Conservation (phyloP, 1,139 yeast genomes). For the Protomyces lactucae-debilis region DNA sequence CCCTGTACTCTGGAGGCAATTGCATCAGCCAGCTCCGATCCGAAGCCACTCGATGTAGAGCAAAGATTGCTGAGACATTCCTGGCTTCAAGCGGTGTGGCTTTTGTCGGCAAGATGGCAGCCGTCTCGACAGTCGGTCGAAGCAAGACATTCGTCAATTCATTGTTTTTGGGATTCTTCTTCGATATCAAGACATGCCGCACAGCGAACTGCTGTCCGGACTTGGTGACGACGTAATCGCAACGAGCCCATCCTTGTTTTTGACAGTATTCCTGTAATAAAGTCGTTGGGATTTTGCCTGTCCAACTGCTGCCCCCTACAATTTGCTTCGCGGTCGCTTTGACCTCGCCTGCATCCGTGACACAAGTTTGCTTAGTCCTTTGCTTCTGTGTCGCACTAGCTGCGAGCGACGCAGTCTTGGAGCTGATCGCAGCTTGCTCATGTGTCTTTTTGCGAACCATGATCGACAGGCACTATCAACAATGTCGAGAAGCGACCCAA, state of each 20-base stretch:
- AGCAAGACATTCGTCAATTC: constrained; percentile 57
- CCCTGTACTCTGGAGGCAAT: constrained; percentile 74
- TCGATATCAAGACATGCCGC: constrained; percentile 52
- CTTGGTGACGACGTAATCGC: constrained; percentile 59
- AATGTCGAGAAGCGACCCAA: too few species aligned
- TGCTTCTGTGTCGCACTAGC: too few species aligned
- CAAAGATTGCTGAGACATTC: constrained; percentile 84
- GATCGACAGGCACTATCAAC: too few species aligned
- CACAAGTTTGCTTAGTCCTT: too few species aligned
- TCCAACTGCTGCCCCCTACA: constrained; percentile 73
- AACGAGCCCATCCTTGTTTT: constrained; percentile 83
- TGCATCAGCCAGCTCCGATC: constrained; percentile 58
- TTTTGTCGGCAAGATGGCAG: constrained; percentile 52
- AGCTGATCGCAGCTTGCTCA: too few species aligned
- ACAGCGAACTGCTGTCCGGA: constrained; percentile 55
- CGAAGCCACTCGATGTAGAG: constrained; percentile 69
- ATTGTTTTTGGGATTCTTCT: constrained; percentile 76
- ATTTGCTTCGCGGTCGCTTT: constrained; percentile 40
- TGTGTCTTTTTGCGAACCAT: too few species aligned
- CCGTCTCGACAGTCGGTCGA: constrained; percentile 51
- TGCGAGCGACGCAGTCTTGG: too few species aligned
- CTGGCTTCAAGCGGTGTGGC: constrained; percentile 84
- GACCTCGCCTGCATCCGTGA: too few species aligned
- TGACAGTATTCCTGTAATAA: constrained; percentile 83
- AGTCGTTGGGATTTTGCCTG: constrained; percentile 89